phyloP scores from a whole-genome alignment of 148 eudicot genomes.

The Drosera capensis region DNA sequence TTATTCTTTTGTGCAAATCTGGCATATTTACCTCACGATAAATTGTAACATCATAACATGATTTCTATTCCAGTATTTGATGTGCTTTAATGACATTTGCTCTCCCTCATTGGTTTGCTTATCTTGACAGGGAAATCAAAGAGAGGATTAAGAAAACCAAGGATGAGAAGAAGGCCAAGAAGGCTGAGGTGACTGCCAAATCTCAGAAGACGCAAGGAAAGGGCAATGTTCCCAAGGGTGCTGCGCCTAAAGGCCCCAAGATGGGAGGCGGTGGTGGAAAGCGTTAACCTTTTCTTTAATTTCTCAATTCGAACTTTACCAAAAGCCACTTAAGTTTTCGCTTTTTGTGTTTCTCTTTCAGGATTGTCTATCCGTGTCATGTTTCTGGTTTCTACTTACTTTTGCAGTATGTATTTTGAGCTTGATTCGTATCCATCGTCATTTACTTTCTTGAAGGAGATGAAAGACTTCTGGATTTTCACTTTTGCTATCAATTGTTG shows the following conservation, averaged over 20 bases:
- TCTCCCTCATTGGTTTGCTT: not conserved
- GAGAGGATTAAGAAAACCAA: conserved; percentile 60
- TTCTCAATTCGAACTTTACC: too few species aligned
- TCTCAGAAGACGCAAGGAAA: conserved; percentile 4
- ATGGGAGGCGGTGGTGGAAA: conserved; percentile 61
- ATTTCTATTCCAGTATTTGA: not conserved
- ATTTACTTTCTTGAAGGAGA: too few species aligned
- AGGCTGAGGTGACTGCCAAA: conserved; percentile 13
- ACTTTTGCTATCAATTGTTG: too few species aligned
- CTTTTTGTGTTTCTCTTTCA: too few species aligned
- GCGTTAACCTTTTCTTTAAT: too few species aligned
- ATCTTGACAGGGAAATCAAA: conserved; percentile 38
- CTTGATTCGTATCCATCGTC: too few species aligned
- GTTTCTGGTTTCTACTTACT: too few species aligned
- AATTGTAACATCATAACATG: not conserved
- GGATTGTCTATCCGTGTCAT: too few species aligned
- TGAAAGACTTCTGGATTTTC: too few species aligned
- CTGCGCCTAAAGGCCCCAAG: conserved; percentile 41
- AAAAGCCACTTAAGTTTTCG: too few species aligned
- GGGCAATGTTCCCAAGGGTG: conserved; percentile 29
- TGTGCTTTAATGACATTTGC: not conserved
- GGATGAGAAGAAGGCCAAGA: conserved; percentile 57
- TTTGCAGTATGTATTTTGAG: too few species aligned
- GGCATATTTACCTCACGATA: too few species aligned
- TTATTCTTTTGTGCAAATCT: not conserved